Conservation (phyloP, 208 protist species). For the Trypanosoma congolense region DNA sequence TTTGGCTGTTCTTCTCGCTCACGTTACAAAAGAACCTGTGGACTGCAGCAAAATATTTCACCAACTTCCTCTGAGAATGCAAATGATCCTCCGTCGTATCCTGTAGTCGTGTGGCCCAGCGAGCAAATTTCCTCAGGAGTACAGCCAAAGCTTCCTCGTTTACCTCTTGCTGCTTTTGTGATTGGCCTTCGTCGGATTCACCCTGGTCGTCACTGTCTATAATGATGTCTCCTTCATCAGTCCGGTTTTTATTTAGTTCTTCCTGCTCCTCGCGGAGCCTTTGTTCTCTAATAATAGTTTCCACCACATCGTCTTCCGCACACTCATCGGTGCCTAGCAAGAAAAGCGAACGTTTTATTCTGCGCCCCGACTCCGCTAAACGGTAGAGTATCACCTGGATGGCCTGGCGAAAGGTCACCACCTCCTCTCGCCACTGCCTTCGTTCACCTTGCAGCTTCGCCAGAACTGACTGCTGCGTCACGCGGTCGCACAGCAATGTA, state of each 20-base stretch:
- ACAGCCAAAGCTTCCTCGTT: constrained; percentile 66
- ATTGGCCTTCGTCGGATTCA: neutral
- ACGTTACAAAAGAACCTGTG: constrained; percentile 49
- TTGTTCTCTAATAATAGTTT: constrained; percentile 37
- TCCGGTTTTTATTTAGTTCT: neutral
- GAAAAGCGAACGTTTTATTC: constrained; percentile 64
- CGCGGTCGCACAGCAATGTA: constrained; percentile 23
- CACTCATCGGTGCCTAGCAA: constrained; percentile 73
- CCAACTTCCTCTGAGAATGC: constrained; percentile 69
- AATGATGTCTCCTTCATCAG: constrained; percentile 3
- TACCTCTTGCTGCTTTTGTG: constrained; percentile 22
- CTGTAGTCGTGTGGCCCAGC: constrained; percentile 66
- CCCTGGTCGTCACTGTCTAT: neutral
- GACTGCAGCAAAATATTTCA: constrained; percentile 78
- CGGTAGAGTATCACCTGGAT: constrained; percentile 51
- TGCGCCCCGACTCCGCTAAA: constrained; percentile 48
- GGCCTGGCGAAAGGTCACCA: constrained; percentile 45
- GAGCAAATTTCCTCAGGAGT: constrained; percentile 77
- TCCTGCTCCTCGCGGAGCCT: neutral
- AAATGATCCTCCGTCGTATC: constrained; percentile 82
- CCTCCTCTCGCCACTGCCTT: constrained; percentile 39
- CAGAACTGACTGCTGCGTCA: constrained; percentile 27
- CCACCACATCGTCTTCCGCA: constrained; percentile 59
- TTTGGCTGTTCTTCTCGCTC: no score
- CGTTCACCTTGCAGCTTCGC: constrained; percentile 30